Conservation (phyloP, 306 rosid genomes). For the Vigna trinervia region DNA sequence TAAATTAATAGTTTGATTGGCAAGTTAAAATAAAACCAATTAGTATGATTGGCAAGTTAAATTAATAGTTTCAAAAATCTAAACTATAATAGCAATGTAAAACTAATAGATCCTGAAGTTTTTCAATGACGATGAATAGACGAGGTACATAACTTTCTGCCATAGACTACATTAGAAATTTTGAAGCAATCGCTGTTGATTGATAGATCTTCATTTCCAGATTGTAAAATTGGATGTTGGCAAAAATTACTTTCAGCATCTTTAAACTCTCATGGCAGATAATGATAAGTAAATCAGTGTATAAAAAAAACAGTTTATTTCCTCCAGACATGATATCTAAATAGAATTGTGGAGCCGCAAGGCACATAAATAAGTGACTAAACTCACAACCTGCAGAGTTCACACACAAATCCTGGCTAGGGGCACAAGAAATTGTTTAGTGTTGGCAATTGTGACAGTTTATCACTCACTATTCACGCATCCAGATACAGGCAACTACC, state of each 20-base stretch:
- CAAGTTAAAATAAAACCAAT: too few species aligned
- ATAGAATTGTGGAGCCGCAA: conserved; percentile 39
- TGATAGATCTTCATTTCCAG: not conserved
- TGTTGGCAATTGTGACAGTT: conserved; percentile 16
- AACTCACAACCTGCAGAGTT: conserved; percentile 30
- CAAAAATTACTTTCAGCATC: conserved; percentile 6
- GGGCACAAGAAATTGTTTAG: conserved; percentile 9
- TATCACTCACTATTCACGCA: not conserved
- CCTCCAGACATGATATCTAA: conserved; percentile 38
- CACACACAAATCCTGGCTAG: conserved; percentile 4
- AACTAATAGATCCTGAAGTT: too few species aligned
- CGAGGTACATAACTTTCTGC: too few species aligned
- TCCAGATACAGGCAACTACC: conserved; percentile 30
- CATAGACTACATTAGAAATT: too few species aligned
- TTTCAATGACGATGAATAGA: too few species aligned
- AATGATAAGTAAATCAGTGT: not conserved
- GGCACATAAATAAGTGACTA: conserved; percentile 7
- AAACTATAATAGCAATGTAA: too few species aligned
- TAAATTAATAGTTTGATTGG: too few species aligned
- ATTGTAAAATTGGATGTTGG: not conserved
- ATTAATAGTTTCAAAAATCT: too few species aligned
- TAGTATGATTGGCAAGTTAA: too few species aligned
- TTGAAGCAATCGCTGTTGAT: not conserved
- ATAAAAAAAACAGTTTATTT: conserved; percentile 25
- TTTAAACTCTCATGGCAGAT: not conserved